Evolutionary conservation across 208 protist species (phyloP), one percentile per base, ranked within the genome.

Genomic region (Porcisia hertigi): DNA sequence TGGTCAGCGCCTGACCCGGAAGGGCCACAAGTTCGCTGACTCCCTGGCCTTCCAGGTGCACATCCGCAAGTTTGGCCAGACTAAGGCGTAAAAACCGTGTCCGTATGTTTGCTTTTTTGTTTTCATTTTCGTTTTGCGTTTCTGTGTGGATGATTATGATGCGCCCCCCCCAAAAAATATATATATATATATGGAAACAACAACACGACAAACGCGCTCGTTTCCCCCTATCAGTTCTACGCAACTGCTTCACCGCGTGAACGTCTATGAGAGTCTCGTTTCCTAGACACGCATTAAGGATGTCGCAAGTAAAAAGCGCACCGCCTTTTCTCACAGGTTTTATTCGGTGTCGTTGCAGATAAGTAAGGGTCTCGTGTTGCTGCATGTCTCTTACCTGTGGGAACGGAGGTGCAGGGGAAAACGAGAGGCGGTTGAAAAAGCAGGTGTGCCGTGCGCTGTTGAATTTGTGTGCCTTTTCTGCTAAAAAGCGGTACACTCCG

Each of bases 1-100:
- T 75, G 98, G 98, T 62, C 92, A 98, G 81, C 86, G 85, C 59
- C 88, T 99, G 83, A 99, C 98, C 70, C 80, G 87, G 69, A 86
- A 93, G 73, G 98, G 98, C 53, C 97, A 96, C 85, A 96, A 97
- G 86, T 92, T 99, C 60, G 87, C 97, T 41, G 98, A 99, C 85
- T 86, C 93, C 69, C 97, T 99, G 69, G 98, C 98, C 79, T 95
- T 73, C 14, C 63, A 66, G 55, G 74, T 78, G 23, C 64, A 62
- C 16, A 73, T 71, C 41, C 54, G 64, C 59, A 78, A 78, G 45
- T 71, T 69, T 12, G 55, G 53, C 66, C 75, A 79, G 67, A 62
- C 67, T 14, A 79, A 79, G 67, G 66, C 57, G 43, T 73, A 73
- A 73, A 59, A 18, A 23, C 54, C 23, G 59, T 73, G 75, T 34